These are phyloP conservation scores for Miscanthus sacchariflorus DNA, from an alignment of 202 grass and related monocot species.

Conservation along the genomic window DNA sequence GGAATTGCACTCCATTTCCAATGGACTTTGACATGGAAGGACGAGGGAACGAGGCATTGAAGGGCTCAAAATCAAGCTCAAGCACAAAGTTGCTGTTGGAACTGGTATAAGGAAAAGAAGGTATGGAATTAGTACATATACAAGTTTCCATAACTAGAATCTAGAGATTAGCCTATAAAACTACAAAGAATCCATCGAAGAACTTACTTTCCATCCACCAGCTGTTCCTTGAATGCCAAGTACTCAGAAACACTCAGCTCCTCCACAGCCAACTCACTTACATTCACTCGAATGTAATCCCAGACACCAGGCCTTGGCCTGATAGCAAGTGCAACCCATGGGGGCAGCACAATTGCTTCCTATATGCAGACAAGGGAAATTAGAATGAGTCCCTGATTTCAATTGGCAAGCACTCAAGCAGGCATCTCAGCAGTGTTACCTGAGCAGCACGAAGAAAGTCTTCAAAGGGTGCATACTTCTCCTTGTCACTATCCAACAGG, in stretches of 20 bases:
- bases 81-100: slow-evolving; percentile 64
- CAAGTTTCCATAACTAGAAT: slow-evolving; percentile 24
- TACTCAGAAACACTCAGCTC: slow-evolving; percentile 87
- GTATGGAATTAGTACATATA: slow-evolving; percentile 23
- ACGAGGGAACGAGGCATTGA: slow-evolving; percentile 90
- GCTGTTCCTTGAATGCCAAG: slow-evolving; percentile 90
- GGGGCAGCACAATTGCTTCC: slow-evolving; percentile 91
- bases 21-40: slow-evolving; percentile 95
- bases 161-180: not conserved
- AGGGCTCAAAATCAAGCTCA: slow-evolving; percentile 97
- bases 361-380: slow-evolving; percentile 35
- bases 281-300: slow-evolving; percentile 91
- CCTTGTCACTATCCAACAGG: slow-evolving; percentile 60
- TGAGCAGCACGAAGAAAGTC: slow-evolving; percentile 83
- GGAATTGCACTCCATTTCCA: slow-evolving; percentile 92
- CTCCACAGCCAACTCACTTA: slow-evolving; percentile 87
- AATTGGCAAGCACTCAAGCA: slow-evolving; percentile 15
- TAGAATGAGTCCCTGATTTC: slow-evolving; percentile 16
- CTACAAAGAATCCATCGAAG: slow-evolving; percentile 10
- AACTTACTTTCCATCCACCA: slow-evolving; percentile 82
- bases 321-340: slow-evolving; percentile 94
- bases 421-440: slow-evolving; percentile 43
- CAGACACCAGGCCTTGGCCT: slow-evolving; percentile 95
- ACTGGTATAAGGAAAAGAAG: slow-evolving; percentile 41
- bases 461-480: slow-evolving; percentile 81